Conservation (phyloP, 1,284 basidiomycete species). For the Lignosus rhinocerotis region DNA sequence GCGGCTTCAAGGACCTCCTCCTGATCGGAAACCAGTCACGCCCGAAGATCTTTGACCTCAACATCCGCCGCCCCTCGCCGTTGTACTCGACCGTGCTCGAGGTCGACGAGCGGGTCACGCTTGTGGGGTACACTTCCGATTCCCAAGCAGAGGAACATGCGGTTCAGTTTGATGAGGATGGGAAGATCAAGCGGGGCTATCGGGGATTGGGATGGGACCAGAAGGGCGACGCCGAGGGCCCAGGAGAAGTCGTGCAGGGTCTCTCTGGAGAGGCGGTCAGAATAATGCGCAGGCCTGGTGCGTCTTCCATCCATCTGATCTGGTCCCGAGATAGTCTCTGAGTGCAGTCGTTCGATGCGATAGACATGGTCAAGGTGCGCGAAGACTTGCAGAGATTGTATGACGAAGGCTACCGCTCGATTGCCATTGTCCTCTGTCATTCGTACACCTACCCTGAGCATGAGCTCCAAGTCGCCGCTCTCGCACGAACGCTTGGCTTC, state of each 20-base stretch:
- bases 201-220: slow-evolving; percentile 75
- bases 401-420: slow-evolving; percentile 76
- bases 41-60: slow-evolving; percentile 87
- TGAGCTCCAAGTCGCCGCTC: slow-evolving; percentile 69
- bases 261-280: slow-evolving; percentile 91
- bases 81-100: slow-evolving; percentile 85
- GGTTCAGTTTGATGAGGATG: slow-evolving; percentile 72
- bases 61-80: slow-evolving; percentile 78
- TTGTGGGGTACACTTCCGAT: slow-evolving; percentile 92
- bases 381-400: slow-evolving; percentile 69
- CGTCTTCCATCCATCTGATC: slow-evolving; percentile 8
- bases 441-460: slow-evolving; percentile 91
- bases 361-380: slow-evolving; percentile 54
- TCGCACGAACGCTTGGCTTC: slow-evolving; percentile 84
- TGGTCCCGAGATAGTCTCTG: background rate
- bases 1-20: slow-evolving; percentile 90
- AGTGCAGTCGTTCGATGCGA: background rate
- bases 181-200: slow-evolving; percentile 69
- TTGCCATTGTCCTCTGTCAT: slow-evolving; percentile 88
- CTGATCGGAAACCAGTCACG: slow-evolving; percentile 93
- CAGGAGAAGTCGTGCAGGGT: slow-evolving; percentile 79
- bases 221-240: slow-evolving; percentile 66
- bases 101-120: slow-evolving; percentile 92
- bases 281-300: slow-evolving; percentile 78
- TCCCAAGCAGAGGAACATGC: slow-evolving; percentile 77